Evolutionary conservation across 106 monocot genomes (phyloP), one percentile per base, ranked within the genome.

Genomic region (Dendrobium huoshanense): DNA sequence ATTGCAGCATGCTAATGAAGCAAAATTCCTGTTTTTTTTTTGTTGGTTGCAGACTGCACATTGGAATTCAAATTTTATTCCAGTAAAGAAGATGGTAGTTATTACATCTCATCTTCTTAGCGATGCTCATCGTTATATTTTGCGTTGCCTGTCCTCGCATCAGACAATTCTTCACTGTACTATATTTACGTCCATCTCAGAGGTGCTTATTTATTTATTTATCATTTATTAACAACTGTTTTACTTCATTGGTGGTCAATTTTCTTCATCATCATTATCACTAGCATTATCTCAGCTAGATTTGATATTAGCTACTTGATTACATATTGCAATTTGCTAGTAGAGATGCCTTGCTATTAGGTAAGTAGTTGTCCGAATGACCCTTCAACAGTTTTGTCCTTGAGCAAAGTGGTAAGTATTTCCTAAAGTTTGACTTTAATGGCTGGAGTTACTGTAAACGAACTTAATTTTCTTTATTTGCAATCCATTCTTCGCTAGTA

Each of bases 151-250:
- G 83, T 80, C 81, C 68, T 83, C 88, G 43, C 95, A 95, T 81
- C 82, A 73, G 80, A 87, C 83, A 44, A 55, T 93, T 79, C 74
- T 70, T 72, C 77, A 77, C 44, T 99, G 93, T 84, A 77, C 73
- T 83, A 86, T 99, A 83, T 93, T 88, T 90, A 93, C 99, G 75
- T 91, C 99, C 74, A 85, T 95, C 67, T 91, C 99, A 77, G 99
- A 99, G 99, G 95, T 99, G 68, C 72, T 80, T 80, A 61, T 67
- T 75, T 72, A 72, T 41, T 29, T 2, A 72, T 41, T 29, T 2
- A 43, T 73, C 17, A 75, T 75, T 24, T 49, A 18, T 47, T 72
- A 76, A 76, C 41, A 76, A 73, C 4, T 22, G 4, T 51, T 76
- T 37, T 49, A 76, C 18, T 49, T 76, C 11, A 51, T 22, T 47